phyloP scores from a whole-genome alignment of 208 protist species.

The Acanthamoeba triangularis region DNA sequence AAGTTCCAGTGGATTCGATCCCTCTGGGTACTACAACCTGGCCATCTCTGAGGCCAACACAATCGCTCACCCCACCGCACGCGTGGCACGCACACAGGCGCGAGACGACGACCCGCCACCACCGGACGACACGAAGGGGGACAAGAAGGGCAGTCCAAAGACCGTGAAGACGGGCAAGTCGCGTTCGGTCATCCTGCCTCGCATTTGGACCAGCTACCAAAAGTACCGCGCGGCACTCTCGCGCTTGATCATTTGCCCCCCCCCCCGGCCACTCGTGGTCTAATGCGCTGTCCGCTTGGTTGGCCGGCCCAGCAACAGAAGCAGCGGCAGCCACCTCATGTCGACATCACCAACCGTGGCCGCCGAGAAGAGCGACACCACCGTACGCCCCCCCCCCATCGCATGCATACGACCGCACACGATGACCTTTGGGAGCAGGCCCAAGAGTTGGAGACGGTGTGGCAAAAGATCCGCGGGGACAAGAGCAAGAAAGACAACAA shows the following conservation, averaged over 20 bases:
- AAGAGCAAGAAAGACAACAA: not conserved
- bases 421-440: not conserved
- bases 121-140: not conserved
- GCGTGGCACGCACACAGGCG: not conserved
- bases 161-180: not conserved
- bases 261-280: too few species aligned
- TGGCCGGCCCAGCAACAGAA: too few species aligned
- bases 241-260: too few species aligned
- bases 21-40: not conserved
- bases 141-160: not conserved
- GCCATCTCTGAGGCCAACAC: not conserved
- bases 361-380: too few species aligned
- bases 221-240: too few species aligned
- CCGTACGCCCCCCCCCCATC: too few species aligned
- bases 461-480: slow-evolving; percentile 23
- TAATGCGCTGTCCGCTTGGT: too few species aligned
- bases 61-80: not conserved
- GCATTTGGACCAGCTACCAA: slow-evolving; percentile 7
- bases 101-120: slow-evolving; percentile 16
- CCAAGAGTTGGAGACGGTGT: slow-evolving; percentile 35
- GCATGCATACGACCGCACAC: too few species aligned
- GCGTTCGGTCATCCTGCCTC: slow-evolving; percentile 13
- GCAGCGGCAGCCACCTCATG: too few species aligned
- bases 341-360: too few species aligned
- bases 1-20: slow-evolving; percentile 85